Percentiles rank a stretch among this genome's conserved stretches.
Conservation (phyloP, 345 rosid genomes). For the Rhizophora apiculata region DNA sequence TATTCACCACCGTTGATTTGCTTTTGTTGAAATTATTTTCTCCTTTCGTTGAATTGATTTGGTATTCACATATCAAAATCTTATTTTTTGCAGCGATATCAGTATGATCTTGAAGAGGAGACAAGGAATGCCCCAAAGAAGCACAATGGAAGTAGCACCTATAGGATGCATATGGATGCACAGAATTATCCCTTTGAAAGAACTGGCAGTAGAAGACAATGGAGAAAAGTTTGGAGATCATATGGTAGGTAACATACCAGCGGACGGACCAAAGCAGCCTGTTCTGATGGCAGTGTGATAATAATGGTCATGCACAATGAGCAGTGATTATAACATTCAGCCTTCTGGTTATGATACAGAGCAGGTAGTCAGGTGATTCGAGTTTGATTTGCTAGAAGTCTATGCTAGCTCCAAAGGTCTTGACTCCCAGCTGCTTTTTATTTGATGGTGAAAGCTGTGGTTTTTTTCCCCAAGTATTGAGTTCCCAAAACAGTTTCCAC, state of each 20-base stretch:
- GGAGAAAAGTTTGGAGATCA: slow-evolving; percentile 25
- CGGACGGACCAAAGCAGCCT: background rate
- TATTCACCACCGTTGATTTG: background rate
- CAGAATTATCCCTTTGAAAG: slow-evolving; percentile 52
- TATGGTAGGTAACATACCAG: slow-evolving; percentile 14
- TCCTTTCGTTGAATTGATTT: background rate
- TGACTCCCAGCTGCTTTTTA: background rate
- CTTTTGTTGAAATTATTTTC: background rate
- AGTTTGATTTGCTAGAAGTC: background rate
- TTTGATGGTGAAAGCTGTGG: background rate
- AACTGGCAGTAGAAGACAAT: slow-evolving; percentile 22
- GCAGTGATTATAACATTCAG: background rate
- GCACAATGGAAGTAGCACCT: slow-evolving; percentile 46
- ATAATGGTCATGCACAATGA: background rate
- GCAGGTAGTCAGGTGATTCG: background rate
- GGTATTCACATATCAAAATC: background rate
- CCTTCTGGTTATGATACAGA: background rate
- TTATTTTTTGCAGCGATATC: slow-evolving; percentile 52
- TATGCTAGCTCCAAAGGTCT: background rate
- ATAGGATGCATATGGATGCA: slow-evolving; percentile 44
- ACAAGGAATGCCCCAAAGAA: slow-evolving; percentile 58
- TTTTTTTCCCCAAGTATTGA: too few species aligned
- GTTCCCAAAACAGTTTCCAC: too few species aligned
- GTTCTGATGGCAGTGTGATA: background rate
- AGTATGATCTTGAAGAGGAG: slow-evolving; percentile 87